Percentiles rank a stretch among this genome's conserved stretches.
phyloP scores from a whole-genome alignment of 1,284 basidiomycete species.

The Moesziomyces sp. region DNA sequence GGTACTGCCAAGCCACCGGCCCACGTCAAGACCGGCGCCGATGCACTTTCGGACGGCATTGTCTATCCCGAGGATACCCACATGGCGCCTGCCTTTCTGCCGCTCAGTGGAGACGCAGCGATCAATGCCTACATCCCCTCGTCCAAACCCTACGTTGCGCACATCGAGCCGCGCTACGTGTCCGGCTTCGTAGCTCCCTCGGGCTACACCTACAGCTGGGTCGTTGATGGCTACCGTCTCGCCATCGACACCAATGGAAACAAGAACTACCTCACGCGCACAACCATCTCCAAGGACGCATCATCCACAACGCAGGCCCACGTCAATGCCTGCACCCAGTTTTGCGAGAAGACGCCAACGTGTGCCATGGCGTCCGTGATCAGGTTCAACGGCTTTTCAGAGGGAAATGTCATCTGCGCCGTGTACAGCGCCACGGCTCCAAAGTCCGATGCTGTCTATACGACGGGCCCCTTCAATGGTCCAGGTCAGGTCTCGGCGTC shows the following conservation, averaged over 20 bases:
- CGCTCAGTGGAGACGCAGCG: neutral
- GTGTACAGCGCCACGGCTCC: constrained; percentile 7
- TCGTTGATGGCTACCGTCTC: constrained; percentile 14
- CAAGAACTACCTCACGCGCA: constrained; percentile 14
- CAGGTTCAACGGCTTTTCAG: constrained; percentile 19
- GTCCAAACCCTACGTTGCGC: neutral
- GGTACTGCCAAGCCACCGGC: neutral
- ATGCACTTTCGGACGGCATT: constrained; percentile 5
- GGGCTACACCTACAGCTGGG: constrained; percentile 33
- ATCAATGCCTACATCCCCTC: neutral
- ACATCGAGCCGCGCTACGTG: constrained; percentile 15
- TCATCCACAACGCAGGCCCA: constrained; percentile 13
- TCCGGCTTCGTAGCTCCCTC: constrained; percentile 18
- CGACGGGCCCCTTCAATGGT: constrained; percentile 19
- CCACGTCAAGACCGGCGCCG: neutral
- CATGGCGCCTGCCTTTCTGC: constrained; percentile 1
- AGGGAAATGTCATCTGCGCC: constrained; percentile 33
- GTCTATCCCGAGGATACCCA: neutral
- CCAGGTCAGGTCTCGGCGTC: constrained; percentile 15
- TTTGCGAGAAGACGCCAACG: constrained; percentile 10
- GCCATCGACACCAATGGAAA: constrained; percentile 15
- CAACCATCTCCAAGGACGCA: constrained; percentile 11
- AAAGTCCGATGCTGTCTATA: constrained; percentile 14
- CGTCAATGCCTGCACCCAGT: constrained; percentile 14
- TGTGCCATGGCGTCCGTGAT: constrained; percentile 41